A percentile compares a stretch with the other conserved stretches of the same genome.
Evolutionary conservation across 176 grass and related monocot genomes (phyloP).

Genomic region (Phoenix roebelenii): DNA sequence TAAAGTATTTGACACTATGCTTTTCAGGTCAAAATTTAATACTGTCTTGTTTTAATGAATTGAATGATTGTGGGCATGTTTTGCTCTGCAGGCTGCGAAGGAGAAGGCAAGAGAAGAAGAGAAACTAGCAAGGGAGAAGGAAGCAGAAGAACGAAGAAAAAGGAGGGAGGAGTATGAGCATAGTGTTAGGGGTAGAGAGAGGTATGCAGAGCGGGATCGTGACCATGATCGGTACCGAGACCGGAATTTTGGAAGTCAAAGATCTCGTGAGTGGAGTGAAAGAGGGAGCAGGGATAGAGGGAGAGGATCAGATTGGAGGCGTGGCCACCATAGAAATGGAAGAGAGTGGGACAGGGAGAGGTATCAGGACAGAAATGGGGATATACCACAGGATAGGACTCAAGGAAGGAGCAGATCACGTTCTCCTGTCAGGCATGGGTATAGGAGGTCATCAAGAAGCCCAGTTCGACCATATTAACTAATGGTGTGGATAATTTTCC

Average conservation of each 20-base stretch:
- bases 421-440: conserved; percentile 61
- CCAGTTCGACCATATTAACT: conserved; percentile 49
- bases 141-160: conserved; percentile 46
- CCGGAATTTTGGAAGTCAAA: conserved; percentile 43
- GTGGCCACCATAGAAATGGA: conserved; percentile 54
- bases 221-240: conserved; percentile 38
- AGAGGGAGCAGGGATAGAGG: conserved; percentile 23
- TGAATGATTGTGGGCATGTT: conserved; percentile 16
- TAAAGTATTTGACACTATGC: conserved; percentile 9
- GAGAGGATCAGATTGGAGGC: conserved; percentile 36
- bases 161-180: conserved; percentile 37
- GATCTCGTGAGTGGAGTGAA: conserved; percentile 36
- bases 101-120: conserved; percentile 60
- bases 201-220: conserved; percentile 37
- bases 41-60: conserved; percentile 16
- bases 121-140: conserved; percentile 59
- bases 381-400: conserved; percentile 26
- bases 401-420: conserved; percentile 54
- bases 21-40: background rate
- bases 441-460: conserved; percentile 41
- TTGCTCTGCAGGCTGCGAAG: conserved; percentile 40
- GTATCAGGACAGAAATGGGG: conserved; percentile 41
- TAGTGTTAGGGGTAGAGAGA: conserved; percentile 33
- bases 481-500: conserved; percentile 44
- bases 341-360: conserved; percentile 52